A percentile compares a stretch with the other conserved stretches of the same genome.
Evolutionary conservation across 345 rosid species (phyloP).

Genomic region (Brassica incana): DNA sequence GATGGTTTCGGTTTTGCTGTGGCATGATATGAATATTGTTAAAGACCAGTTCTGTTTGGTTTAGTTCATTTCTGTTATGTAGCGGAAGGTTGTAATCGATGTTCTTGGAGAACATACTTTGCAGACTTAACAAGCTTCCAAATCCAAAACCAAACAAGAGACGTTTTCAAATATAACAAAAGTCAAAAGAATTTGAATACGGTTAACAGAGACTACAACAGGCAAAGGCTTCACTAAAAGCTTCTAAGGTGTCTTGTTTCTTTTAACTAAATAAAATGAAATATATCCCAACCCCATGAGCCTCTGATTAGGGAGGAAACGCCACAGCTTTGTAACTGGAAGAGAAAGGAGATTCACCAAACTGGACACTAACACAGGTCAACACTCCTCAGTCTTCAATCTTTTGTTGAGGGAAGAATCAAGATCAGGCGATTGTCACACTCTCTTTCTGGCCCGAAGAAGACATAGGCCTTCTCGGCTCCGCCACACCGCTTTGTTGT

Average conservation of each 20-base stretch:
- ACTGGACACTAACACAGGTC: conserved; percentile 17
- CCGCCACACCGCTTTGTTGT: conserved; percentile 47
- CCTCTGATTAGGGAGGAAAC: background rate
- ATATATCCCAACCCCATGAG: conserved; percentile 8
- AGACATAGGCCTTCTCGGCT: conserved; percentile 54
- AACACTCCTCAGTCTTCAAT: conserved; percentile 29
- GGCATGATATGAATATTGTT: conserved; percentile 8
- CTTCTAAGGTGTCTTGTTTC: conserved; percentile 21
- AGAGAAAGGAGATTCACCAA: conserved; percentile 20
- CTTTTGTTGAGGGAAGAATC: conserved; percentile 24
- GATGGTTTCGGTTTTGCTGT: conserved; percentile 15
- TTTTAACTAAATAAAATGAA: background rate
- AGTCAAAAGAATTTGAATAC: conserved; percentile 2
- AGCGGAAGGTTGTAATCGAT: conserved; percentile 5
- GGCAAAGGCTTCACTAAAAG: background rate
- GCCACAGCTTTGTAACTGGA: conserved; percentile 4
- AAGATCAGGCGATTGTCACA: conserved; percentile 13
- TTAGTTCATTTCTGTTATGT: background rate
- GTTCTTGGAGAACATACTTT: conserved; percentile 5
- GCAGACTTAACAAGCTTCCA: conserved; percentile 2
- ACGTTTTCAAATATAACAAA: background rate
- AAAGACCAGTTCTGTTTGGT: background rate
- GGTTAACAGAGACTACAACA: background rate
- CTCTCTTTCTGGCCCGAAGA: conserved; percentile 56
- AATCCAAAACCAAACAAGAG: background rate